Evolutionary conservation across 352 stramenopile species (phyloP), one percentile per base, ranked within the genome.

Genomic region (Hyaloperonospora arabidopsidis): DNA sequence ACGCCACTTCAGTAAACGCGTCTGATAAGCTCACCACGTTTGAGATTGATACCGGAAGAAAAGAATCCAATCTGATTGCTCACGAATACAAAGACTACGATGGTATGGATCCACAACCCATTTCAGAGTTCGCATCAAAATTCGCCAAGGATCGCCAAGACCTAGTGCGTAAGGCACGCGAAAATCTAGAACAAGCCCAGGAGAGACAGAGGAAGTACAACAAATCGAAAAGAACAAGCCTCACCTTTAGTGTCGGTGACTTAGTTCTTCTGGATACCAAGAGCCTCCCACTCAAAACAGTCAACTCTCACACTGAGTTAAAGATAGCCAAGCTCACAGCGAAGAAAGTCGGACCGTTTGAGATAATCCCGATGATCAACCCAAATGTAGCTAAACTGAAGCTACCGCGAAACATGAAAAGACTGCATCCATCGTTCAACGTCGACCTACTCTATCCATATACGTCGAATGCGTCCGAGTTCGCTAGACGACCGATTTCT

Each of bases 81-180:
- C 38, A 44, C 2, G 38, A 44, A 44, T 32, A 32, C n/a, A 44
- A 14, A 44, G 38, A 44, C 15, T 21, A 21, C 38, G 38, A 18
- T 44, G 15, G 15, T 18, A 2, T 32, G 25, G 25, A 8, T 8
- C 2, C 38, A 22, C 38, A 44, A 22, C 6, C 38, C 1, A 22
- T 44, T 11, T 44, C 38, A 23, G 36, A 54, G 18, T 60, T 50
- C 17, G 45, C 53, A 2, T 49, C 40, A 8, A 36, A 50, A 1
- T 55, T 61, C 34, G 21, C 44, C 14, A 43, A 61, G 13, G 23
- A 52, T 25, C 45, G 51, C 14, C 57, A 65, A 49, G 32, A 59
- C 13, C 52, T 59, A 29, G 44, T 62, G 32, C 39, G 45, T 15
- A 12, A 15, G 12, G 54, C 38, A 39, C 49, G 45, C 5, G 32